Evolutionary conservation across 768 basidiomycete genomes (phyloP).

Genomic region (Termitomyces sp.): DNA sequence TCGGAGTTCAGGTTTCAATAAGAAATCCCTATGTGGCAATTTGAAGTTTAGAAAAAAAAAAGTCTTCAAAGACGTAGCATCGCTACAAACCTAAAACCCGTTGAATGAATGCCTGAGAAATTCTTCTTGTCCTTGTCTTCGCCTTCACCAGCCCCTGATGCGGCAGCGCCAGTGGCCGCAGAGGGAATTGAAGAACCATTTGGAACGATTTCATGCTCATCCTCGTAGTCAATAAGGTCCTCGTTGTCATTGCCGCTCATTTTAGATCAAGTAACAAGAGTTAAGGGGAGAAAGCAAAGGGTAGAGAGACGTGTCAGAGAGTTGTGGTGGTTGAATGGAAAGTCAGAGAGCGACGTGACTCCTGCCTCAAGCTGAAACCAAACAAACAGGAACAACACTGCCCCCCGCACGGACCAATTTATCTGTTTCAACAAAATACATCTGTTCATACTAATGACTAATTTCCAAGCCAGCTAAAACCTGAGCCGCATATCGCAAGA

Average conservation of each 20-base stretch:
- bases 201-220: slow-evolving; percentile 75
- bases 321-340: slow-evolving; percentile 20
- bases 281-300: not conserved
- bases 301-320: slow-evolving; percentile 11
- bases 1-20: slow-evolving; percentile 94
- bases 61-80: not conserved
- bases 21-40: slow-evolving; percentile 71
- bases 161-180: slow-evolving; percentile 43
- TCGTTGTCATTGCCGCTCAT: slow-evolving; percentile 87
- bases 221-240: slow-evolving; percentile 93
- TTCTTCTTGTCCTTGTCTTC: slow-evolving; percentile 92
- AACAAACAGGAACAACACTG: slow-evolving; percentile 13
- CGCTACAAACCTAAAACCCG: slow-evolving; percentile 82
- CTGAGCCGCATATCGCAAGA: slow-evolving; percentile 11
- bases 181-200: slow-evolving; percentile 44
- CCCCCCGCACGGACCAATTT: slow-evolving; percentile 30
- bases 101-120: slow-evolving; percentile 99
- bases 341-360: slow-evolving; percentile 15
- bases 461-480: not conserved
- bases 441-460: not conserved
- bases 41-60: slow-evolving; percentile 12
- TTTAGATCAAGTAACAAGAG: slow-evolving; percentile 20
- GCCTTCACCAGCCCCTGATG: slow-evolving; percentile 40
- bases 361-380: slow-evolving; percentile 22
- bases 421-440: not conserved